A percentile compares a stretch with the other conserved stretches of the same genome.
Conservation (phyloP, 352 stramenopile genomes). For the Aphanomyces stellatus region DNA sequence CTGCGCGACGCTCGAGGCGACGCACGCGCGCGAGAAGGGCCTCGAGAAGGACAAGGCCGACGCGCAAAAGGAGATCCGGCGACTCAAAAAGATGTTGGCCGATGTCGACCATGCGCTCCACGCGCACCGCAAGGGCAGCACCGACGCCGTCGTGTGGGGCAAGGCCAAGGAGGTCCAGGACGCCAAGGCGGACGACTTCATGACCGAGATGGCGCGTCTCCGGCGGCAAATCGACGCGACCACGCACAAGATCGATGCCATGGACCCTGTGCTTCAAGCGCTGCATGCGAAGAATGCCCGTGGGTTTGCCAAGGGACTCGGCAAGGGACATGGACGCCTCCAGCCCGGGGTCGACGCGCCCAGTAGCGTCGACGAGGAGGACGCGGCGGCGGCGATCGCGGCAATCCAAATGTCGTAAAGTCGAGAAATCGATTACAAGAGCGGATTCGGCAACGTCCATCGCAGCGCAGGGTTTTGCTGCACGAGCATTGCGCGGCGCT, state of each 20-base stretch:
- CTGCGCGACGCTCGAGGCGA: constrained; percentile 34
- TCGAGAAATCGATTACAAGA: not conserved
- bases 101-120: constrained; percentile 28
- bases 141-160: constrained; percentile 49
- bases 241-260: constrained; percentile 13
- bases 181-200: constrained; percentile 23
- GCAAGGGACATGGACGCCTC: constrained; percentile 29
- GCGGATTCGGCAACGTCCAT: constrained; percentile 24
- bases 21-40: constrained; percentile 21
- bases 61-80: constrained; percentile 31
- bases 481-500: not conserved
- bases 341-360: not conserved
- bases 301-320: constrained; percentile 35
- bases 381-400: too few species aligned
- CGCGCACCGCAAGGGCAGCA: constrained; percentile 12
- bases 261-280: not conserved
- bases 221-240: constrained; percentile 19
- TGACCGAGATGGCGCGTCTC: constrained; percentile 25
- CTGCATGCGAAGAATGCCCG: constrained; percentile 27
- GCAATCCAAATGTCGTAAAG: not conserved
- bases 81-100: constrained; percentile 30
- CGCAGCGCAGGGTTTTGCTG: constrained; percentile 38
- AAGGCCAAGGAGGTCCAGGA: constrained; percentile 39
- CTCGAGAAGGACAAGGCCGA: constrained; percentile 22
- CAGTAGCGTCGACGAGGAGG: not conserved